Evolutionary conservation across 768 basidiomycete genomes (phyloP).

Genomic region (Neoboletus magnificus): DNA sequence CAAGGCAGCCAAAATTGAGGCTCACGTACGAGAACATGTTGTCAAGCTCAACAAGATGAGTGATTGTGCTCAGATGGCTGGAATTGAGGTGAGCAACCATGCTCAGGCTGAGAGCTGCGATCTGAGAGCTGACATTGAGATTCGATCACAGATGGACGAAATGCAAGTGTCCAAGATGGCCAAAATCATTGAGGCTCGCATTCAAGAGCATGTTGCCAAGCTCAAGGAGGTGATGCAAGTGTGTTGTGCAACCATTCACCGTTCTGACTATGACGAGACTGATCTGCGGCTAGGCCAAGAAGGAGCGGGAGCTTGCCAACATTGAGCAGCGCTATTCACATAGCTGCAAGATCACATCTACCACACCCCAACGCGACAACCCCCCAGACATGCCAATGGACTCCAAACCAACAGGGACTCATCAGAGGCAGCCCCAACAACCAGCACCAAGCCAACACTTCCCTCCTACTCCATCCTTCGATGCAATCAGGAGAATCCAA

Average conservation of each 20-base stretch:
- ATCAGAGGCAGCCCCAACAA: too few species aligned
- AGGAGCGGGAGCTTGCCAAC: conserved; percentile 6
- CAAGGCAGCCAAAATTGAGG: too few species aligned
- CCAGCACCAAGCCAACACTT: not conserved
- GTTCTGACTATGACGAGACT: not conserved
- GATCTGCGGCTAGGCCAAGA: not conserved
- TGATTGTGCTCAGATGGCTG: not conserved
- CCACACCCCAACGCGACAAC: not conserved
- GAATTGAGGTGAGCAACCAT: not conserved
- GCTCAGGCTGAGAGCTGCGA: too few species aligned
- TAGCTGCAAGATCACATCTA: not conserved
- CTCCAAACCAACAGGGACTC: not conserved
- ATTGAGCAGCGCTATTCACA: conserved; percentile 4
- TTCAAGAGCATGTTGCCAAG: not conserved
- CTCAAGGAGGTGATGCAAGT: not conserved
- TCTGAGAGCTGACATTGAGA: too few species aligned
- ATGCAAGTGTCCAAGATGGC: too few species aligned
- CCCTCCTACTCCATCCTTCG: not conserved
- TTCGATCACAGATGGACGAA: too few species aligned
- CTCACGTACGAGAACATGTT: too few species aligned
- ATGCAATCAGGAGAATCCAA: not conserved
- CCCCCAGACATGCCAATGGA: not conserved
- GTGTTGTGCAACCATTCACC: not conserved
- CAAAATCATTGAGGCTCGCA: not conserved
- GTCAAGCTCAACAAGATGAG: too few species aligned